Percentiles rank a stretch among this genome's conserved stretches.
Conservation (phyloP, 2,329 filamentous ascomycete genomes). For the Aplosporella prunicola region DNA sequence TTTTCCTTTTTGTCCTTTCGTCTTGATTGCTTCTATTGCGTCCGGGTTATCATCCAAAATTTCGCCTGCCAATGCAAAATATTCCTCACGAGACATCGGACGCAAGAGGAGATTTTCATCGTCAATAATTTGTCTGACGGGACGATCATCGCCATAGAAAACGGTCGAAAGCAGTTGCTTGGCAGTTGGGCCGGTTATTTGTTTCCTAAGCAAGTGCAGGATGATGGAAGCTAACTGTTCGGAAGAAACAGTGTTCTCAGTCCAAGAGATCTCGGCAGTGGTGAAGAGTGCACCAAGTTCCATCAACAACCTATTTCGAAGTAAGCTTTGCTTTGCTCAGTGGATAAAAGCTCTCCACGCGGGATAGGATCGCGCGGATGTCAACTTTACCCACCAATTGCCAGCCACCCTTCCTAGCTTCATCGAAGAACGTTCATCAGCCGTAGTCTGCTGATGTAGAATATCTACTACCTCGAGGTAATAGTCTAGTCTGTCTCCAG, state of each 20-base stretch:
- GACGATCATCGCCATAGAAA: conserved; percentile 42
- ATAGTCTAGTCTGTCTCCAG: conserved; percentile 72
- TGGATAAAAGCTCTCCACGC: not conserved
- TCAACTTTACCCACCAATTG: conserved; percentile 41
- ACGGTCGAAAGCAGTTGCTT: conserved; percentile 50
- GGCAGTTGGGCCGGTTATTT: conserved; percentile 46
- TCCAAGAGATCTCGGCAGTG: conserved; percentile 30
- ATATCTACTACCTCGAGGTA: conserved; percentile 56
- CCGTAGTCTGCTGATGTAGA: conserved; percentile 18
- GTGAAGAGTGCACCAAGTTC: conserved; percentile 42
- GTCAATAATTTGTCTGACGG: conserved; percentile 45
- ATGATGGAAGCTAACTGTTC: conserved; percentile 37
- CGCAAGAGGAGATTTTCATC: conserved; percentile 47
- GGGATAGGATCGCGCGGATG: not conserved
- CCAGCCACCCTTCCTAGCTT: conserved; percentile 39
- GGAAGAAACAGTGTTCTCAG: conserved; percentile 29
- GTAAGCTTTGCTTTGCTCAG: not conserved
- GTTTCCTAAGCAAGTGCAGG: conserved; percentile 29
- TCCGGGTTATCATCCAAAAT: conserved; percentile 47
- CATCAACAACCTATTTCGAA: conserved; percentile 35
- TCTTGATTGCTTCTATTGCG: conserved; percentile 49
- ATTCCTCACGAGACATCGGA: conserved; percentile 48
- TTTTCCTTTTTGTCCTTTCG: conserved; percentile 53
- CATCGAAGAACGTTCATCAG: conserved; percentile 19
- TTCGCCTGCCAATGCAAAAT: conserved; percentile 43